Evolutionary conservation across 345 rosid species (phyloP), one percentile per base, ranked within the genome.

Genomic region (Melaleuca alternifolia): DNA sequence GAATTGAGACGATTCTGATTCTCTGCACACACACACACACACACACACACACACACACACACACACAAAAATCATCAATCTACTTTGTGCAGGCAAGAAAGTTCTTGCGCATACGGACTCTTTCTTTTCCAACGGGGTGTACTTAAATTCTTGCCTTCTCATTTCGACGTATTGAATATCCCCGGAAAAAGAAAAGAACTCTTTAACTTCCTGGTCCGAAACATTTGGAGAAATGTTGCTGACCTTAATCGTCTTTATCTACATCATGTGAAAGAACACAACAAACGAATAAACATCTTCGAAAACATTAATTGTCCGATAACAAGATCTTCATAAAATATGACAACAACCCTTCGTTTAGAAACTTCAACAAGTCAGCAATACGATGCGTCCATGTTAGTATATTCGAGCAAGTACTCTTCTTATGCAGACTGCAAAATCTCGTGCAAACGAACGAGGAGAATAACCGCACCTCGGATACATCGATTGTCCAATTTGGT

Each of bases 181-280:
- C 6, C 95, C 94, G 30, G 94, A 90, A 86, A 89, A 91, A 33
- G 94, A 92, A 79, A 93, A 93, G 88, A 93, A 92, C 84, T 91
- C 95, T 88, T 56, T 89, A 84, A 93, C 84, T 85, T 92, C 93
- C 16, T 16, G 71, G 84, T 87, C 91, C 6, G 89, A 85, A 61
- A 91, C 92, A n/a, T 54, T 76, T 16, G 85, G 50, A 3, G 95
- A 93, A 65, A 93, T 54, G 88, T 92, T 93, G 89, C 91, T 90
- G 23, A 92, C 92, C 91, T 88, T 88, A 24, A 93, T 82, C 56
- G 95, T 93, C 86, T 83, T 91, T 71, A 89, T 84, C 95, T 93
- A 89, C 54, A 85, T 10, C 8, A 71, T 16, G 79, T 37, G 48
- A 46, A 33, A 21, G 79, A 18, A 20, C 79, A 33, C 10, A 46